Evolutionary conservation across 768 basidiomycete genomes (phyloP), one percentile per base, ranked within the genome.

Genomic region (Omphalotus guepiniiformis): DNA sequence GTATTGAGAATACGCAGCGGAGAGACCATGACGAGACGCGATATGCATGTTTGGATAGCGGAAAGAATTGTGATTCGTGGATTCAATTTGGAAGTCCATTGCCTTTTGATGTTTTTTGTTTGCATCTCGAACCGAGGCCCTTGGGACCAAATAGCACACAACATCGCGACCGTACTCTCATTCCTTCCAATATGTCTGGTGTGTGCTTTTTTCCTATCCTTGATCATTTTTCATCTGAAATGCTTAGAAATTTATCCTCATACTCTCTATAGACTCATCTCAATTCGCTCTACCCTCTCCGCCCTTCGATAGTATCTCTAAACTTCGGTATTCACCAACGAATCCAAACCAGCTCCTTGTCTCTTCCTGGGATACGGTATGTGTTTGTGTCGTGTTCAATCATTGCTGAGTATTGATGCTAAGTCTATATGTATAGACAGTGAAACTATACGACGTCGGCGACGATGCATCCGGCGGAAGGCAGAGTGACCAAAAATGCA

Each of bases 291-390:
- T 84, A 27, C 67, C 73, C 5, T 82, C 83, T 0, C 82, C 90
- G 0, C 92, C 92, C 0, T 85, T 90, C 55, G 93, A 96, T 67
- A 87, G 86, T 56, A 78, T 95, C 41, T 88, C 91, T 2, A 75
- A 82, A 30, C 69, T 97, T 23, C 75, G 79, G 26, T 97, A 88
- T 65, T 90, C 92, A 18, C 88, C 92, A 1, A 74, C 75, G 3
- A 79, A 87, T 61, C 84, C 93, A 2, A 75, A 86, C 46, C 82
- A 86, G 16, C 68, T 98, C 1, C 68, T 97, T 0, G 89, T 88
- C 15, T 81, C 90, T 11, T 86, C 88, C 51, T 98, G 95, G 95
- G 95, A 98, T 65, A 80, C 88, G 19, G 79, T 76, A 57, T 23
- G 70, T 55, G 35, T 48, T 45, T 47, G 38, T 21, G 48, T 49